A percentile compares a stretch with the other conserved stretches of the same genome.
Conservation (phyloP, 2,329 filamentous ascomycete species). For the Hypomyces rosellus region DNA sequence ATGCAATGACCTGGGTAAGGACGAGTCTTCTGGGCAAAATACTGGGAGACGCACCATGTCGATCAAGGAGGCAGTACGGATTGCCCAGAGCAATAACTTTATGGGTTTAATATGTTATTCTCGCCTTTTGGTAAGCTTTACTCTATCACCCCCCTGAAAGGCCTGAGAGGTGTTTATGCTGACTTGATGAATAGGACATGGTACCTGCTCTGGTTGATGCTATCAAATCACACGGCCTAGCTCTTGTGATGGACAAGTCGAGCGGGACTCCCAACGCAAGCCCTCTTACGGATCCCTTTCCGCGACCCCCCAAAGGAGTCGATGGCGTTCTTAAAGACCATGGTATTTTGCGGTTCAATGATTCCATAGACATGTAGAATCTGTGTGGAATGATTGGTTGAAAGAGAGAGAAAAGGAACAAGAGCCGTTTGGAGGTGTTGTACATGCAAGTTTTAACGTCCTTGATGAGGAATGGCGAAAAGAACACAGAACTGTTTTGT, state of each 20-base stretch:
- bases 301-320: conserved; percentile 67
- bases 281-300: conserved; percentile 44
- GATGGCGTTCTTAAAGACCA: conserved; percentile 82
- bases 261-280: conserved; percentile 42
- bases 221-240: conserved; percentile 89
- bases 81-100: conserved; percentile 93
- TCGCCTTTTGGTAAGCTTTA: conserved; percentile 66
- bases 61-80: conserved; percentile 89
- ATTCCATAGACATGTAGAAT: conserved; percentile 68
- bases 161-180: conserved; percentile 9
- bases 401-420: too few species aligned
- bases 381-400: background rate
- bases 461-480: background rate
- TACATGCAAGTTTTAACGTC: too few species aligned
- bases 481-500: background rate
- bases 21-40: conserved; percentile 40
- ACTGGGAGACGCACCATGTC: conserved; percentile 72
- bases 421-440: too few species aligned
- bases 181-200: conserved; percentile 59
- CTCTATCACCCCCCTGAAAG: too few species aligned
- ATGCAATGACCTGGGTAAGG: conserved; percentile 81
- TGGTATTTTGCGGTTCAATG: conserved; percentile 86
- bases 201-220: conserved; percentile 87
- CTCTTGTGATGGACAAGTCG: conserved; percentile 83
- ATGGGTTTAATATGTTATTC: conserved; percentile 95